Evolutionary conservation across 2,329 filamentous ascomycete species (phyloP).

Genomic region (Calonectria pseudoreteaudii): DNA sequence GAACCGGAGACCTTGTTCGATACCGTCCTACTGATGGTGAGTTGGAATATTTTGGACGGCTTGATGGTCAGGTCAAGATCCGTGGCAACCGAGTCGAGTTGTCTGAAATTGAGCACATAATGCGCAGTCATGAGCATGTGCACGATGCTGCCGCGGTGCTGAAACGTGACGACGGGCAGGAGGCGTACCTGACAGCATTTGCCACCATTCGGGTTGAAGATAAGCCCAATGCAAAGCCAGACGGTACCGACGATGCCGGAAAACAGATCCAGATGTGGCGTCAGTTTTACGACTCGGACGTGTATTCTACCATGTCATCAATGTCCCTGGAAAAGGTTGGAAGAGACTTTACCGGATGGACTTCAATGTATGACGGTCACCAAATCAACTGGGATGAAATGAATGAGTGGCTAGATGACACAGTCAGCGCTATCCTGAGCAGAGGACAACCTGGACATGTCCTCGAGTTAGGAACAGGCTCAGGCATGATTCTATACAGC

Average conservation of each 20-base stretch:
- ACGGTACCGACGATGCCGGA: too few species aligned
- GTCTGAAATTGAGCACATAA: conserved; percentile 36
- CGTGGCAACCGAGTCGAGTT: conserved; percentile 67
- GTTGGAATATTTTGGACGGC: conserved; percentile 60
- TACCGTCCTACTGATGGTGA: conserved; percentile 30
- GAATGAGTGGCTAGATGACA: background rate
- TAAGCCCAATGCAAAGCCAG: too few species aligned
- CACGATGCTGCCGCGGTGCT: background rate
- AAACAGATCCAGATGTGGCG: background rate
- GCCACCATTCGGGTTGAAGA: too few species aligned
- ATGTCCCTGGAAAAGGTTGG: background rate
- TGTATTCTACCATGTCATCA: background rate
- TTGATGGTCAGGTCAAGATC: conserved; percentile 69
- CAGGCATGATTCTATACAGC: background rate
- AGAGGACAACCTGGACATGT: background rate
- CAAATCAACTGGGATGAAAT: conserved; percentile 32
- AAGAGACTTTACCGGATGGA: conserved; percentile 39
- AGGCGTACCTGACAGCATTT: too few species aligned
- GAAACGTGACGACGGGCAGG: too few species aligned
- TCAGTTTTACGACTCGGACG: background rate
- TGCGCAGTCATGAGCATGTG: background rate
- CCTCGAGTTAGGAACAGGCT: background rate
- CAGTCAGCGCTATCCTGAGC: background rate
- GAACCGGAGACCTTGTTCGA: background rate
- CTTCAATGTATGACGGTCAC: conserved; percentile 46